Evolutionary conservation across 208 protist genomes (phyloP), one percentile per base, ranked within the genome.

Genomic region (Phytomonas sp.): DNA sequence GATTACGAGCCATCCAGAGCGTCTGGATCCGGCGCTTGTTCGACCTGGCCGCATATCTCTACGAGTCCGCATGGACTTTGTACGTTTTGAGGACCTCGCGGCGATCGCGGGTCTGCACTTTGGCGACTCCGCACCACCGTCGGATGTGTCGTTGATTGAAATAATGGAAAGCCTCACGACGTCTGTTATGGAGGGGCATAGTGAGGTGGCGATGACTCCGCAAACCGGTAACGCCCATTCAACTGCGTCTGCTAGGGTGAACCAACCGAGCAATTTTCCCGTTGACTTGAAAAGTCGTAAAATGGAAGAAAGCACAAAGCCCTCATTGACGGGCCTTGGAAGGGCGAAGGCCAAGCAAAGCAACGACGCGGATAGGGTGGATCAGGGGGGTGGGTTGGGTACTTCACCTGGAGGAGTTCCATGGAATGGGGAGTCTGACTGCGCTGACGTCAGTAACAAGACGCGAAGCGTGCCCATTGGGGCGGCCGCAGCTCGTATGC

Each of bases 21-120:
- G 74, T 46, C 86, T 97, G 37, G 92, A 96, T 76, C 83, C 92
- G 8, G 92, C 92, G 53, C 75, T 97, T 29, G 83, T 97, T 43
- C 86, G 92, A 15, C 92, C 92, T 9, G 92, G 92, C 13, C 87
- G 92, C 59, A 88, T 97, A 67, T 87, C 87, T 71, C 78, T 70
- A 36, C 79, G 72, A 46, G 66, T 97, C 56, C 74, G 83, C 29
- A 51, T 97, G 17, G 82, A 88, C 70, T 97, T 91, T 79, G 78
- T 92, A 28, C 77, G 70, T 29, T 67, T 86, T 65, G 75, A 79
- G 13, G 72, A 79, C 37, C 73, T 91, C 17, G 71, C 78, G 59
- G 64, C 81, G 60, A 93, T 97, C 80, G 51, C 82, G 17, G 80
- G 84, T 23, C 79, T 94, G 36, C 89, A 96, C 75, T 97, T 94